phyloP scores from a whole-genome alignment of 2,329 filamentous ascomycete genomes.

The Biscogniauxia mediterranea region DNA sequence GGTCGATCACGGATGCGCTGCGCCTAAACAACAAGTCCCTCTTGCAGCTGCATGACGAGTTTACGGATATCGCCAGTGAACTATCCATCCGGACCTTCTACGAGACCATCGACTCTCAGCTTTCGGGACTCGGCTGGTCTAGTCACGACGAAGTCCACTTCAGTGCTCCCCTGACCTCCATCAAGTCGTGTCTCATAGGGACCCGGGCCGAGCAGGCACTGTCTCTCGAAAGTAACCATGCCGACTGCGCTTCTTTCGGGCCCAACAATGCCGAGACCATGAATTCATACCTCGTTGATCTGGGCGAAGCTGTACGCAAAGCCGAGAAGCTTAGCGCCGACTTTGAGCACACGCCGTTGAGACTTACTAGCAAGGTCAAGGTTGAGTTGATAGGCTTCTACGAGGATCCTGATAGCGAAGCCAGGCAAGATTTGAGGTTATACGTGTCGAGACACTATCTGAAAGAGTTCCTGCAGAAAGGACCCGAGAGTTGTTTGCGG shows the following conservation, averaged over 20 bases:
- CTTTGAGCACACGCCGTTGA: constrained; percentile 43
- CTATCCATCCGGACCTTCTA: constrained; percentile 62
- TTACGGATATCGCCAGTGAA: constrained; percentile 55
- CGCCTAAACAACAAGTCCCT: constrained; percentile 50
- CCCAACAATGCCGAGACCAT: constrained; percentile 48
- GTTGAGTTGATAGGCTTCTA: constrained; percentile 62
- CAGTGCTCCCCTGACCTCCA: constrained; percentile 57
- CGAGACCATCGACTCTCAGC: constrained; percentile 59
- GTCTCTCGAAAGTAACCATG: constrained; percentile 54
- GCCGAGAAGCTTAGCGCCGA: constrained; percentile 35
- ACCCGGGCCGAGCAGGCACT: constrained; percentile 51
- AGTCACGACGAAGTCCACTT: constrained; percentile 51
- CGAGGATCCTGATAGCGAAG: constrained; percentile 45
- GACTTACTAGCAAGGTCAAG: constrained; percentile 51
- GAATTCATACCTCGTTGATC: constrained; percentile 38
- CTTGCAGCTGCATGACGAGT: constrained; percentile 51
- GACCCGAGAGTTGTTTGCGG: constrained; percentile 53
- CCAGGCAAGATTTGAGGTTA: constrained; percentile 42
- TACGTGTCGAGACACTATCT: constrained; percentile 53
- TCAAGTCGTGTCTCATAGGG: constrained; percentile 52
- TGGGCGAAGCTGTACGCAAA: constrained; percentile 37
- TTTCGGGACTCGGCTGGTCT: constrained; percentile 43
- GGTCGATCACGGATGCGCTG: constrained; percentile 49
- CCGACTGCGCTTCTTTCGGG: constrained; percentile 54
- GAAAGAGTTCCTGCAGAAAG: constrained; percentile 53